Evolutionary conservation across 495 filamentous ascomycete genomes (phyloP).

Genomic region (Aspergillus haitiensis): DNA sequence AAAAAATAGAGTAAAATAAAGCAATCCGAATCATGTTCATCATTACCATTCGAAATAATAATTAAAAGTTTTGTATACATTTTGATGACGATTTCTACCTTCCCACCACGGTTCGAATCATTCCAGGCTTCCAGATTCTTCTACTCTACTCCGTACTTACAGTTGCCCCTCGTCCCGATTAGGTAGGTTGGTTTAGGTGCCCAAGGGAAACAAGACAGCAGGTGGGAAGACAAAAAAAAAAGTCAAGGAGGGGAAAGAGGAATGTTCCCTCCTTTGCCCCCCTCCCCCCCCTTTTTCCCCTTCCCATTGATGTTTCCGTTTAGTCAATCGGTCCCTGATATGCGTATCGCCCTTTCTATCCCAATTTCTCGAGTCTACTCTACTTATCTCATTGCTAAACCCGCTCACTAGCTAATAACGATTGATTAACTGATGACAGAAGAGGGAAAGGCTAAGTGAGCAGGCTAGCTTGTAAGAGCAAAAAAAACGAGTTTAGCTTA

Average conservation of each 20-base stretch:
- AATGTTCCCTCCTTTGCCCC: too few species aligned
- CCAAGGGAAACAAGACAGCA: background rate
- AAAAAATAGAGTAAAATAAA: too few species aligned
- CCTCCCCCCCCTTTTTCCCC: too few species aligned
- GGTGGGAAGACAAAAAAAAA: too few species aligned
- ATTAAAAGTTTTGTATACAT: background rate
- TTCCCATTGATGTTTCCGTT: background rate
- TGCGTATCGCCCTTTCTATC: background rate
- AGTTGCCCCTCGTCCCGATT: conserved; percentile 10
- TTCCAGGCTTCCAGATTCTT: conserved; percentile 22
- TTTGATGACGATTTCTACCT: too few species aligned
- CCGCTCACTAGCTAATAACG: too few species aligned
- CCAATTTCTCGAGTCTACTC: too few species aligned
- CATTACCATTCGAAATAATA: conserved; percentile 14
- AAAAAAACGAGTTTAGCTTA: background rate
- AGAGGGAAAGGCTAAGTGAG: background rate
- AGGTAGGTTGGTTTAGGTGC: conserved; percentile 4
- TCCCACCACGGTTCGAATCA: too few species aligned
- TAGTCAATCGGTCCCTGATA: background rate
- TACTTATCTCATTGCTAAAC: too few species aligned
- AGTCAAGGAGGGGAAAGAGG: too few species aligned
- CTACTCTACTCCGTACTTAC: background rate
- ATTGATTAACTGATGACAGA: background rate
- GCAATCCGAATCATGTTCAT: background rate
- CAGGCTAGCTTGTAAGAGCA: background rate